A percentile compares a stretch with the other conserved stretches of the same genome.
Conservation (phyloP, 768 basidiomycete species). For the Suillus ampliporus region DNA sequence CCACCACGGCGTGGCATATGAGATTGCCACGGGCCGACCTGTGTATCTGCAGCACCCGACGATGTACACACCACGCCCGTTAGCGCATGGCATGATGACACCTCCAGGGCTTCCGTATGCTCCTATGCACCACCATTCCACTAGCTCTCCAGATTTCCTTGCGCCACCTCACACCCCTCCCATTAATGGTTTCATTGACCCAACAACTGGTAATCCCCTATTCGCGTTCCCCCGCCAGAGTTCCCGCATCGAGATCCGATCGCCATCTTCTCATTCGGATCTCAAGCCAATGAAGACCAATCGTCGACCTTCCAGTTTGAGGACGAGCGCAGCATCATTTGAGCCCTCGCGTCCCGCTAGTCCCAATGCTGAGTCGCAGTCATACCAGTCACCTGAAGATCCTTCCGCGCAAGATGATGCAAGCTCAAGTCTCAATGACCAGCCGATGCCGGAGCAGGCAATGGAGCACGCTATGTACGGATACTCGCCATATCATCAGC, state of each 20-base stretch:
- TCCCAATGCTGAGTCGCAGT: constrained; percentile 23
- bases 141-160: constrained; percentile 67
- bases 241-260: constrained; percentile 76
- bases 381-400: constrained; percentile 16
- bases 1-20: constrained; percentile 80
- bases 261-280: constrained; percentile 47
- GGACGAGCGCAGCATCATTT: constrained; percentile 57
- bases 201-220: constrained; percentile 67
- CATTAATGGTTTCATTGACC: constrained; percentile 67
- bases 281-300: constrained; percentile 27
- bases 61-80: constrained; percentile 72
- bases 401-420: constrained; percentile 21
- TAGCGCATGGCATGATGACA: constrained; percentile 59
- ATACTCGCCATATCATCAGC: constrained; percentile 61
- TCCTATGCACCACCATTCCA: constrained; percentile 64
- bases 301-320: constrained; percentile 47
- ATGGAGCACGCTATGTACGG: constrained; percentile 50
- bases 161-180: constrained; percentile 65
- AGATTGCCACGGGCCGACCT: constrained; percentile 80
- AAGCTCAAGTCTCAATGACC: constrained; percentile 19
- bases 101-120: constrained; percentile 57
- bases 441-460: constrained; percentile 27
- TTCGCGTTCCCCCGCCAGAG: constrained; percentile 77
- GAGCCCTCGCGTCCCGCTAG: constrained; percentile 48
- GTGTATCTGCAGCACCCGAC: constrained; percentile 70